phyloP scores from a whole-genome alignment of 2,329 filamentous ascomycete species.

The Botrytis deweyae region DNA sequence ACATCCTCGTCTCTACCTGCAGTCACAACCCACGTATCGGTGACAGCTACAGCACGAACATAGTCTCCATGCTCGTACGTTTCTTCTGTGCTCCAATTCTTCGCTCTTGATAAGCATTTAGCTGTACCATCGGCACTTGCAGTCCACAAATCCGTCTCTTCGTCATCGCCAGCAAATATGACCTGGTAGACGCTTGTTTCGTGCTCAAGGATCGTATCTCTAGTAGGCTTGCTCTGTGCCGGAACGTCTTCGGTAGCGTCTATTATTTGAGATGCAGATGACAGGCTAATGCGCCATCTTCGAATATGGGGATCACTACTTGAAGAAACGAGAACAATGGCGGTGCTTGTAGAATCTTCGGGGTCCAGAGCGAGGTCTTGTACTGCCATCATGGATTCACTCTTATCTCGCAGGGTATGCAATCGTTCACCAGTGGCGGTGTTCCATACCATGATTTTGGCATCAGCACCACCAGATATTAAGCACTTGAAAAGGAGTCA shows the following conservation, averaged over 20 bases:
- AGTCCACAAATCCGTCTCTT: slow-evolving; percentile 77
- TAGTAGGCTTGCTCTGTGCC: slow-evolving; percentile 39
- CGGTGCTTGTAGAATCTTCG: slow-evolving; percentile 49
- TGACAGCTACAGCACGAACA: slow-evolving; percentile 76
- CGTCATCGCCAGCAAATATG: slow-evolving; percentile 63
- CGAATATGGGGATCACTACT: slow-evolving; percentile 80
- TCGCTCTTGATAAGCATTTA: slow-evolving; percentile 71
- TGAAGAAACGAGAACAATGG: slow-evolving; percentile 69
- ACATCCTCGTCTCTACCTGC: slow-evolving; percentile 90
- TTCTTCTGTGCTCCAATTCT: slow-evolving; percentile 70
- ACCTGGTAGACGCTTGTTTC: slow-evolving; percentile 88
- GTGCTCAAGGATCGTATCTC: slow-evolving; percentile 68
- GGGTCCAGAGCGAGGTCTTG: slow-evolving; percentile 79
- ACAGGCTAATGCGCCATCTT: slow-evolving; percentile 64
- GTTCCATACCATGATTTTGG: slow-evolving; percentile 83
- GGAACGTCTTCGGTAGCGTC: slow-evolving; percentile 41
- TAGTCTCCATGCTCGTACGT: slow-evolving; percentile 81
- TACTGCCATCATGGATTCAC: slow-evolving; percentile 69
- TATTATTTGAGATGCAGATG: slow-evolving; percentile 54
- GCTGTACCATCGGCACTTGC: slow-evolving; percentile 87
- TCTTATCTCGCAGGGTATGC: slow-evolving; percentile 75
- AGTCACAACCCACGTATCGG: slow-evolving; percentile 77
- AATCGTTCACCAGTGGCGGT: slow-evolving; percentile 64
- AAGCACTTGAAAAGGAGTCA: slow-evolving; percentile 44
- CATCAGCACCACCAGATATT: slow-evolving; percentile 74